These are phyloP conservation scores for Ustilago nuda DNA, from an alignment of 1,284 basidiomycete genomes.

Conservation along the genomic window DNA sequence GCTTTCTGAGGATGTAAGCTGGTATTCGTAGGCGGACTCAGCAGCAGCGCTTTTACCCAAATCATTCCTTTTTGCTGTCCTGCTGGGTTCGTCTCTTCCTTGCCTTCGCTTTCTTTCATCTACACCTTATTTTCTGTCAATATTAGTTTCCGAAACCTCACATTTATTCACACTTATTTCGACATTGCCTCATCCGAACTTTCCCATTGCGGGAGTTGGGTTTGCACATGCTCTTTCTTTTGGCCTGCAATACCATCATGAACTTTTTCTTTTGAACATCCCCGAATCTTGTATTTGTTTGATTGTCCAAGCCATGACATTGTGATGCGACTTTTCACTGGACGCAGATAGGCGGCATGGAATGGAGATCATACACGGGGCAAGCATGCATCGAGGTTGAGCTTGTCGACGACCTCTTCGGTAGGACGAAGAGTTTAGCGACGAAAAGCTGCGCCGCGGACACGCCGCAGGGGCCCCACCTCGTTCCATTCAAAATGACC, in stretches of 20 bases:
- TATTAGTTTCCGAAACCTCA: not conserved
- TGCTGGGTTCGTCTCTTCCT: not conserved
- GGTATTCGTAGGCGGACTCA: not conserved
- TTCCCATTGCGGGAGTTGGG: not conserved
- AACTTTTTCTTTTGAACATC: slow-evolving; percentile 14
- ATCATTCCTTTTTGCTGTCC: slow-evolving; percentile 1
- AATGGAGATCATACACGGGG: not conserved
- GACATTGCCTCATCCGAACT: not conserved
- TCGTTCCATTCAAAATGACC: not conserved
- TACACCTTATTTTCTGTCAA: not conserved
- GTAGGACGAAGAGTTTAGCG: not conserved
- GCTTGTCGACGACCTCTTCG: not conserved
- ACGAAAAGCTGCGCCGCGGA: not conserved
- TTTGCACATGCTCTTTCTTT: slow-evolving; percentile 10
- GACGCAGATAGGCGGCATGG: slow-evolving; percentile 6
- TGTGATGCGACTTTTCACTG: not conserved
- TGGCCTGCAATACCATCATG: slow-evolving; percentile 32
- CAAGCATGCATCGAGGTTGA: slow-evolving; percentile 9
- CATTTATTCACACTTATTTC: slow-evolving; percentile 5
- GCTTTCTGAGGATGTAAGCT: not conserved
- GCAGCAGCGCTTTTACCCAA: slow-evolving; percentile 15
- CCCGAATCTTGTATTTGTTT: not conserved
- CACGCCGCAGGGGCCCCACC: slow-evolving; percentile 30
- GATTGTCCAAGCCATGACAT: not conserved
- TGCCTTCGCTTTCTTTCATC: slow-evolving; percentile 4